These are phyloP conservation scores for Saitozyma sp. DNA, from an alignment of 768 basidiomycete genomes.

Conservation along the genomic window DNA sequence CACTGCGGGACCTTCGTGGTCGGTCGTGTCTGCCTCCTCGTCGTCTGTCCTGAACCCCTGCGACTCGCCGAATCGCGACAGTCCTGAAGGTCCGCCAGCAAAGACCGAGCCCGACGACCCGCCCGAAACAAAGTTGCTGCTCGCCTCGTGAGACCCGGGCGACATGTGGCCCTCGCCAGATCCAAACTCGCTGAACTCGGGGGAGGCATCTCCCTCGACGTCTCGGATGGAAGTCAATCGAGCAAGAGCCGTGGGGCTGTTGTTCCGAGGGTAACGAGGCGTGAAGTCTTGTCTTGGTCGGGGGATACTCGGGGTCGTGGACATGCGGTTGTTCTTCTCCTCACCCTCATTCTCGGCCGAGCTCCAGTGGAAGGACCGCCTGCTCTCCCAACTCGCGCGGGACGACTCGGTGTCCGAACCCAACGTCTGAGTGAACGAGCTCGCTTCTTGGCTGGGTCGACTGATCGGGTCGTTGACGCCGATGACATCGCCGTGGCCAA, in stretches of 20 bases:
- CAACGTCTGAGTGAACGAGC: slow-evolving; percentile 47
- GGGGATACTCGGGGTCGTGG: slow-evolving; percentile 39
- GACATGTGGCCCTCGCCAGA: neutral
- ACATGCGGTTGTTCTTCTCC: slow-evolving; percentile 34
- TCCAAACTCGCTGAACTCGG: slow-evolving; percentile 46
- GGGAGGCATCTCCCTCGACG: slow-evolving; percentile 20
- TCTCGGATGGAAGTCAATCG: slow-evolving; percentile 33
- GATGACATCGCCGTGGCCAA: slow-evolving; percentile 47
- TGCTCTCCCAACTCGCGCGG: slow-evolving; percentile 50
- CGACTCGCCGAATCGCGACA: slow-evolving; percentile 43
- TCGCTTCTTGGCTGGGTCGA: slow-evolving; percentile 35
- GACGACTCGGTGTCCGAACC: slow-evolving; percentile 33
- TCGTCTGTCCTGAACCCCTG: slow-evolving; percentile 39
- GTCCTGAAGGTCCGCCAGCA: slow-evolving; percentile 38
- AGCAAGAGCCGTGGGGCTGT: slow-evolving; percentile 42
- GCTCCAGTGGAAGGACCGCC: slow-evolving; percentile 49
- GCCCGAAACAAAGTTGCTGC: neutral
- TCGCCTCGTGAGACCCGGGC: neutral
- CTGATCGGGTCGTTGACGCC: slow-evolving; percentile 38
- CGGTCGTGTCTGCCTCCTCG: slow-evolving; percentile 41
- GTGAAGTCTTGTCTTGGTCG: slow-evolving; percentile 49
- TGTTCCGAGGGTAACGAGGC: slow-evolving; percentile 51
- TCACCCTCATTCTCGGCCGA: slow-evolving; percentile 31
- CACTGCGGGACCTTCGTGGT: slow-evolving; percentile 39
- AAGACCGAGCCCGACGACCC: slow-evolving; percentile 23